Evolutionary conservation across 2,329 filamentous ascomycete species (phyloP), one percentile per base, ranked within the genome.

Genomic region (Sarocladium oryzae): DNA sequence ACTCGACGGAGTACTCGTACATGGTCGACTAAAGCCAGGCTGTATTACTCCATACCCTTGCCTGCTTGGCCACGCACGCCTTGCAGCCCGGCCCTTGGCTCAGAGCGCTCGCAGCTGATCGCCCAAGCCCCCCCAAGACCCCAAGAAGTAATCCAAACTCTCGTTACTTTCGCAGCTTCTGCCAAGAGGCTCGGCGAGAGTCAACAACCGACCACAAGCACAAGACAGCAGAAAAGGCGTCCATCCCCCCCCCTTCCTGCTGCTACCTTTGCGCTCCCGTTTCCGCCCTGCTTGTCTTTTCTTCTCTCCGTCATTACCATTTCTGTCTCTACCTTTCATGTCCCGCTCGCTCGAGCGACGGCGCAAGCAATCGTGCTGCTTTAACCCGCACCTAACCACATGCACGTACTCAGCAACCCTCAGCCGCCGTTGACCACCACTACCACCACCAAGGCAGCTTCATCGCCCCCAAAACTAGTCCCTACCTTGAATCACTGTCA

Each of bases 141-240:
- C n/a, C n/a, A 32, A 18, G 28, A 33, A 24, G 26, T 24, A 33
- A n/a, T 24, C 43, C 4, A 20, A 13, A 16, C 6, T 48, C 43
- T 32, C 28, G 16, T 21, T 16, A 48, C 21, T 48, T 16, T 48
- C 16, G 26, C 10, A n/a, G 10, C 32, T 11, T n/a, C 43, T 48
- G 43, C 43, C 43, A 48, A 48, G 43, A 48, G 43, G 43, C 43
- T 48, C 43, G 43, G 43, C 43, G 43, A 48, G 15, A 33, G 28
- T 48, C 43, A 33, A 48, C 43, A 26, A 48, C 43, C 21, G 43
- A 48, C 43, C 21, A 48, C 43, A 32, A 20, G 43, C 43, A 33
- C 43, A 23, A 33, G 26, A 48, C 43, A 26, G 43, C 43, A 48
- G n/a, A n/a, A 48, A 45, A 48, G 33, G 26, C 43, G 33, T 33